Percentiles rank a stretch among this genome's conserved stretches.
phyloP scores from a whole-genome alignment of 768 basidiomycete species.

The Ramaria sp. region DNA sequence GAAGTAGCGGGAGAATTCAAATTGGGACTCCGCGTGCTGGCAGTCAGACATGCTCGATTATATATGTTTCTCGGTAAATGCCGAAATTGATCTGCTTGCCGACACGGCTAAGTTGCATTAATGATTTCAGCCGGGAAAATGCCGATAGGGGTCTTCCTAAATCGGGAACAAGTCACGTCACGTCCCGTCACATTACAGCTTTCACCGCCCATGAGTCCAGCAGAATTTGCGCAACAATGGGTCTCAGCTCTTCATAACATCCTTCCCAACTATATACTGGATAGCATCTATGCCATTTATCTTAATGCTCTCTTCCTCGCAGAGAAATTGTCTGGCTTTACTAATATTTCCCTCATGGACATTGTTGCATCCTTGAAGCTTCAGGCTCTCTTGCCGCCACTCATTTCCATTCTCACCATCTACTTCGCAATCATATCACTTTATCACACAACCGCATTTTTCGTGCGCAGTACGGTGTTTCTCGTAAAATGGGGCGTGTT shows the following conservation, averaged over 20 bases:
- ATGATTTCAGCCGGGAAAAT: too few species aligned
- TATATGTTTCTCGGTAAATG: not conserved
- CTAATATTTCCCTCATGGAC: not conserved
- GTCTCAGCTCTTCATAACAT: not conserved
- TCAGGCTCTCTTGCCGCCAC: conserved; percentile 58
- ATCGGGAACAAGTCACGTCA: not conserved
- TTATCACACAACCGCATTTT: conserved; percentile 71
- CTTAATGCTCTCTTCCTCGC: not conserved
- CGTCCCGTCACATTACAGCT: not conserved
- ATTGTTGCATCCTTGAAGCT: conserved; percentile 1
- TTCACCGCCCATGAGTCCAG: not conserved
- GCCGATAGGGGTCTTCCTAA: too few species aligned
- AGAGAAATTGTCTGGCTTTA: not conserved
- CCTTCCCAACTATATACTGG: not conserved
- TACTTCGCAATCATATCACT: conserved; percentile 70
- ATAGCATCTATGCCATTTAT: not conserved
- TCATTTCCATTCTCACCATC: conserved; percentile 59
- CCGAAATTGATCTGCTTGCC: not conserved
- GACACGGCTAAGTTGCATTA: not conserved
- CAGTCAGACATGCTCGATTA: not conserved
- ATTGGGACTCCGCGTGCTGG: not conserved
- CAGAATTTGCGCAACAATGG: not conserved
- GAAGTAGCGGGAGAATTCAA: not conserved
- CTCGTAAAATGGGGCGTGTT: conserved; percentile 71
- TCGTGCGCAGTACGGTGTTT: conserved; percentile 54